Evolutionary conservation across 257 asterid genomes (phyloP).

Genomic region (Ocimum tenuiflorum): DNA sequence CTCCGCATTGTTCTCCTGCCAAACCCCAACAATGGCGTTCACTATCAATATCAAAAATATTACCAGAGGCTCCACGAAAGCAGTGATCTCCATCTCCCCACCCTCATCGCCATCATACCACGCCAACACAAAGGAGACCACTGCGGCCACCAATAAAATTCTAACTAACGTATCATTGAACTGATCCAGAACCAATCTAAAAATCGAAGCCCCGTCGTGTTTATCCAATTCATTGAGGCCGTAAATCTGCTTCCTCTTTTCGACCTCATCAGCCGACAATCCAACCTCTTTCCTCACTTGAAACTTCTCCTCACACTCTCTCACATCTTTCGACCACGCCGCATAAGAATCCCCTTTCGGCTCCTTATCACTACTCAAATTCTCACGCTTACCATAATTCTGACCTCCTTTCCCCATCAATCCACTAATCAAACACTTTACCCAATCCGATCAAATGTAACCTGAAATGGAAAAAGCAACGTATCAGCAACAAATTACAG

Average conservation of each 20-base stretch:
- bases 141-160: slow-evolving; percentile 88
- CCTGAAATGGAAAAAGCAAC: slow-evolving; percentile 4
- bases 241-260: slow-evolving; percentile 62
- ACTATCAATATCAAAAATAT: slow-evolving; percentile 89
- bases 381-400: slow-evolving; percentile 44
- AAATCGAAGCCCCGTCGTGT: slow-evolving; percentile 86
- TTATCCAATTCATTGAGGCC: slow-evolving; percentile 90
- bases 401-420: slow-evolving; percentile 92
- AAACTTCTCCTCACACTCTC: slow-evolving; percentile 68
- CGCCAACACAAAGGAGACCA: slow-evolving; percentile 85
- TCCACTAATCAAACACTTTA: slow-evolving; percentile 17
- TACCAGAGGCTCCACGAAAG: slow-evolving; percentile 94
- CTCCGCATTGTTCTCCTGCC: slow-evolving; percentile 99
- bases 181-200: slow-evolving; percentile 79
- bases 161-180: slow-evolving; percentile 89
- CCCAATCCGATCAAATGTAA: slow-evolving; percentile 23
- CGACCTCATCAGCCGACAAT: slow-evolving; percentile 54
- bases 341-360: slow-evolving; percentile 34
- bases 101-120: slow-evolving; percentile 96
- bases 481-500: slow-evolving; percentile 10
- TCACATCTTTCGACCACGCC: slow-evolving; percentile 77
- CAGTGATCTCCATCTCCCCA: slow-evolving; percentile 92
- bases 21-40: slow-evolving; percentile 92
- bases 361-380: slow-evolving; percentile 25
- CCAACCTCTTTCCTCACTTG: slow-evolving; percentile 56